Evolutionary conservation across 2,329 filamentous ascomycete species (phyloP).

Genomic region (Myriosclerotinia scirpicola): DNA sequence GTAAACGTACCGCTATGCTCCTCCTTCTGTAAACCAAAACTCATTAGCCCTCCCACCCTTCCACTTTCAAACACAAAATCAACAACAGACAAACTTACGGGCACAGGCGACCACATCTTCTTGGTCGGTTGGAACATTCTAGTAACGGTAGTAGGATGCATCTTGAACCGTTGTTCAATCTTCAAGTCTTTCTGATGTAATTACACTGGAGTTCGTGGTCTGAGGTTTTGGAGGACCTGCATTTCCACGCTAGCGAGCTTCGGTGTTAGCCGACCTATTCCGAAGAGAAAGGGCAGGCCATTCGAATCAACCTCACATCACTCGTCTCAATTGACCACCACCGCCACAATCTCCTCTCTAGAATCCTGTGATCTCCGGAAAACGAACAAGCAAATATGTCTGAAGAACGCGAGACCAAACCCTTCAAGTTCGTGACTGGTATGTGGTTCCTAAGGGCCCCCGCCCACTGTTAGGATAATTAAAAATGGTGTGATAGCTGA

Average conservation of each 20-base stretch:
- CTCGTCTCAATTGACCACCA: constrained; percentile 41
- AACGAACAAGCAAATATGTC: constrained; percentile 70
- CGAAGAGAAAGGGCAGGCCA: constrained; percentile 25
- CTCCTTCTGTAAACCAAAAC: constrained; percentile 53
- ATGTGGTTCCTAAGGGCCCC: constrained; percentile 45
- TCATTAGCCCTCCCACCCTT: constrained; percentile 21
- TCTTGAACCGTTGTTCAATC: constrained; percentile 32
- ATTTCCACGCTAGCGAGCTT: constrained; percentile 26
- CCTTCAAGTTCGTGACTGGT: constrained; percentile 99
- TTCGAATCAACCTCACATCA: constrained; percentile 35
- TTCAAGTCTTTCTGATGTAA: constrained; percentile 21
- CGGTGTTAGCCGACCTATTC: constrained; percentile 41
- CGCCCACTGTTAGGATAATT: constrained; percentile 27
- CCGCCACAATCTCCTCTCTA: constrained; percentile 39
- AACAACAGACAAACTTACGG: constrained; percentile 56
- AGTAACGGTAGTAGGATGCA: constrained; percentile 58
- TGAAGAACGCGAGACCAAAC: constrained; percentile 94
- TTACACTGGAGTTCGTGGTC: constrained; percentile 30
- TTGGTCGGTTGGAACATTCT: constrained; percentile 66
- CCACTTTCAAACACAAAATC: background rate
- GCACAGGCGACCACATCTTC: constrained; percentile 68
- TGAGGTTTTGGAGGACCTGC: constrained; percentile 24
- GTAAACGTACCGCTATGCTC: constrained; percentile 63
- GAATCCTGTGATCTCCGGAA: constrained; percentile 36
- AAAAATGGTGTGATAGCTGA: constrained; percentile 45